Base-by-base conservation (phyloP, 1,284 basidiomycete species). In the Sanghuangporus sanghuang region DNA sequence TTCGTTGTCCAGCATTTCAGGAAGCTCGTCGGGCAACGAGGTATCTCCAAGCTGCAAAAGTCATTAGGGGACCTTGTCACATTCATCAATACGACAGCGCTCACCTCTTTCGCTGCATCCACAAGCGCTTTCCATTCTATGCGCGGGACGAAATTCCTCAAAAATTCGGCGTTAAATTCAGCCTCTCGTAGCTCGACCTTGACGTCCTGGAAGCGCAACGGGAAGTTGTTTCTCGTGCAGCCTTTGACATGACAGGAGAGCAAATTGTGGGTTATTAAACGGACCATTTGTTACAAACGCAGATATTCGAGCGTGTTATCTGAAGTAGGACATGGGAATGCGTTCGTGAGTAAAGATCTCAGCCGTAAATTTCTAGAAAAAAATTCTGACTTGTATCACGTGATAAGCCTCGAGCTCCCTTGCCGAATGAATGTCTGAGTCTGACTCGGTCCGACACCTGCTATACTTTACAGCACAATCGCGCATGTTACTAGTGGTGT, bases 241-340 rank as follows among this genome's bases (percentile, higher is more conserved):
- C 88, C 87, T 73, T 93, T 95, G 64, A 89, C 95, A 72, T 98
- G 95, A 79, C 96, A 99, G 16, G 95, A 91, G 12, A 98, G 88
- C 54, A 99, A 83, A 76, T 99, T 98, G 79, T 99, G 96, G 1
- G 96, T 98, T 73, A 98, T 93, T 12, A 98, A 83, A 57, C 96
- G 87, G 71, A 96, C 94, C 93, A 96, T 96, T 39, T 23, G 35
- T 9, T 32, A 3, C 27, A 32, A 3, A 23, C 23, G 1, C 7
- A 9, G 49, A 8, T 16, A 3, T 53, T 6, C 27, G 50, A 6
- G 23, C 3, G 16, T 38, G 32, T 54, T 54, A 54, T 54, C 16
- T 38, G 11, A 16, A 7, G 14, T 1, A 16, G 8, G 14, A 38
- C 27, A 36, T 52, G 50, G 27, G 50, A 27, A 35, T 3, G 8